phyloP scores from a whole-genome alignment of 2,329 filamentous ascomycete genomes.

The Dissoconium aciculare region DNA sequence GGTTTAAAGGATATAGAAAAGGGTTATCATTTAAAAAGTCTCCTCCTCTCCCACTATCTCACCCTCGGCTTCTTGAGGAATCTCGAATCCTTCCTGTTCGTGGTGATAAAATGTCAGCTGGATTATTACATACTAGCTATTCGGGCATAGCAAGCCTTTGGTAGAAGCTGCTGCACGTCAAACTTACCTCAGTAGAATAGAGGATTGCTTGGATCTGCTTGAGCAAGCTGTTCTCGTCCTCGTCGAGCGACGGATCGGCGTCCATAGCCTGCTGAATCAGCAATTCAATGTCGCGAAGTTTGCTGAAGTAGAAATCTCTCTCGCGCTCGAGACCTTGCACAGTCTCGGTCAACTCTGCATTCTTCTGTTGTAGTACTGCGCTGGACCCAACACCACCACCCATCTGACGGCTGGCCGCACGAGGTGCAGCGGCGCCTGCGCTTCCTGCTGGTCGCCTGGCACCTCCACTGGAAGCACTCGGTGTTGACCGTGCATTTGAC shows the following conservation, averaged over 20 bases:
- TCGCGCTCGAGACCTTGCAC: slow-evolving; percentile 91
- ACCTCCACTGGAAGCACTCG: slow-evolving; percentile 38
- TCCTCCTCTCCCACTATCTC: slow-evolving; percentile 52
- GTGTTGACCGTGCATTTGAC: slow-evolving; percentile 16
- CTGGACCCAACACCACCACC: slow-evolving; percentile 39
- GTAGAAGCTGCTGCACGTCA: no score
- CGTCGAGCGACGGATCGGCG: slow-evolving; percentile 80
- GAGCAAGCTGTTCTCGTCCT: slow-evolving; percentile 79
- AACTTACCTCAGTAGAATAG: slow-evolving; percentile 73
- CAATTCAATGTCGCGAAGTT: slow-evolving; percentile 90
- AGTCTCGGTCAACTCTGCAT: slow-evolving; percentile 79
- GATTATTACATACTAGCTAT: slow-evolving; percentile 1
- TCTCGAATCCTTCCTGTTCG: slow-evolving; percentile 56
- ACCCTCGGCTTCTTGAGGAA: slow-evolving; percentile 61
- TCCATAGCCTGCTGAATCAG: slow-evolving; percentile 87
- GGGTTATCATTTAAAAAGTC: slow-evolving; percentile 46
- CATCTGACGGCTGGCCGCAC: slow-evolving; percentile 30
- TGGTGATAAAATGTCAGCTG: no score
- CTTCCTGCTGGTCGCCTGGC: slow-evolving; percentile 34
- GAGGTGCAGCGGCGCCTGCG: slow-evolving; percentile 32
- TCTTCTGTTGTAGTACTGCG: slow-evolving; percentile 69
- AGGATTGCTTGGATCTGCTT: slow-evolving; percentile 95
- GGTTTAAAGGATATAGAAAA: no score
- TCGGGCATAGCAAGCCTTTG: not conserved
- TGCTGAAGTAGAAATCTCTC: slow-evolving; percentile 98